Base-by-base conservation (phyloP, 192 early-diverging fungal genomes). In the Glomus cerebriforme region DNA sequence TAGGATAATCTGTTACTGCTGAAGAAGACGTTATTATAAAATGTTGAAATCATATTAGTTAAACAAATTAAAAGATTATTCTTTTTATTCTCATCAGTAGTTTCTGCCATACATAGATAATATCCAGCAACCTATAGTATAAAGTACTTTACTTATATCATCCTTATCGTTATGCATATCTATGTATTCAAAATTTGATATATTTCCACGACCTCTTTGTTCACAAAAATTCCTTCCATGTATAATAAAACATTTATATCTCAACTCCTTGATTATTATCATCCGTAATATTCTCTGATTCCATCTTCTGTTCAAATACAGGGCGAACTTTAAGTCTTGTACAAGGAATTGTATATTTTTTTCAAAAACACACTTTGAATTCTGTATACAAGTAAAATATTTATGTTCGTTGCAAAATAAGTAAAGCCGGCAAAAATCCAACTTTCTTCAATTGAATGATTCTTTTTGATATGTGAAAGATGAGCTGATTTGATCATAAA, bases 161-260 rank as follows among this genome's bases (percentile, higher is more conserved):
- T 37, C 2, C 1, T 37, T n/a, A n/a, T n/a, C n/a, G n/a, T n/a
- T 32, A 69, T 69, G 67, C 37, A 19, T 69, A 32, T 69, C 67
- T 24, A 19, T 69, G 3, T 3, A 69, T 37, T 39, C 37, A 69
- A 37, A 32, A 24, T 69, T 69, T 69, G 67, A n/a, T n/a, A n/a
- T 37, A 69, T 69, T 69, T 32, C 35, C 67, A 37, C 19, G 22
- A 19, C 17, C 67, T 39, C 15, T 69, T 32, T 32, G 32, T n/a
- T 69, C 37, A 69, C 17, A 39, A 39, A 69, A 69, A 37, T 69
- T 32, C 2, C 67, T 3, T 12, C 67, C 34, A 37, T 69, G 13
- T 69, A 1, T 69, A 32, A 37, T n/a, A 69, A 69, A 69, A 69
- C 67, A 69, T n/a, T 37, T 29, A 69, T 69, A 69, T 69, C 37